phyloP scores from a whole-genome alignment of 164 flowering plant species.

The Stephania yunnanensis region DNA sequence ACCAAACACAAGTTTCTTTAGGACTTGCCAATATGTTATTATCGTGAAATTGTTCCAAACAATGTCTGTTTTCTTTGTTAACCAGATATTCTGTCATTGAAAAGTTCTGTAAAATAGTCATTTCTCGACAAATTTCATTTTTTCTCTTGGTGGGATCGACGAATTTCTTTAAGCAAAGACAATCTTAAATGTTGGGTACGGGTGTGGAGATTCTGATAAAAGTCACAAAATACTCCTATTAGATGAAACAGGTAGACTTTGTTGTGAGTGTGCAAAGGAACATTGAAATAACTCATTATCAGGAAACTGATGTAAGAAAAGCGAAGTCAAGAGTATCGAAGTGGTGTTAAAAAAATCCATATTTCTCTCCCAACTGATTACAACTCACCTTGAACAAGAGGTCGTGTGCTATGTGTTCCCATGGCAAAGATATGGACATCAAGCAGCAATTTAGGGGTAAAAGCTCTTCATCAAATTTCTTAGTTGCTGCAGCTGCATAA shows the following conservation, averaged over 20 bases:
- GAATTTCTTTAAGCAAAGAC: too few relatives aligned
- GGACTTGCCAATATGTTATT: neutral
- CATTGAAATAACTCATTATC: neutral
- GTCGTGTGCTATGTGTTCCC: constrained; percentile 93
- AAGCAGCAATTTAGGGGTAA: constrained; percentile 90
- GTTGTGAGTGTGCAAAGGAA: neutral
- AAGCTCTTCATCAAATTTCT: constrained; percentile 53
- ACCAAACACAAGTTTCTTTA: neutral
- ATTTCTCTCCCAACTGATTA: neutral
- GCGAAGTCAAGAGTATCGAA: neutral
- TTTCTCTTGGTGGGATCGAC: too few relatives aligned
- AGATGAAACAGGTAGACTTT: neutral
- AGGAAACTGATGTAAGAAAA: neutral
- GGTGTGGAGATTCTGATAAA: neutral
- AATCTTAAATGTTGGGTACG: too few relatives aligned
- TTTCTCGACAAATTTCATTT: too few relatives aligned
- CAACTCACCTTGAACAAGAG: constrained; percentile 79
- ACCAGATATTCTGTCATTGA: neutral
- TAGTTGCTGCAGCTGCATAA: constrained; percentile 76
- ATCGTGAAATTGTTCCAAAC: neutral
- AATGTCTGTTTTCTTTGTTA: neutral
- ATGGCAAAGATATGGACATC: constrained; percentile 92
- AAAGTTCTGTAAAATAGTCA: neutral
- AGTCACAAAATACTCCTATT: neutral
- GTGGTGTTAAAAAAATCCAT: neutral